A percentile compares a stretch with the other conserved stretches of the same genome.
Conservation (phyloP, 495 filamentous ascomycete genomes). For the Penicillium riverlandense region DNA sequence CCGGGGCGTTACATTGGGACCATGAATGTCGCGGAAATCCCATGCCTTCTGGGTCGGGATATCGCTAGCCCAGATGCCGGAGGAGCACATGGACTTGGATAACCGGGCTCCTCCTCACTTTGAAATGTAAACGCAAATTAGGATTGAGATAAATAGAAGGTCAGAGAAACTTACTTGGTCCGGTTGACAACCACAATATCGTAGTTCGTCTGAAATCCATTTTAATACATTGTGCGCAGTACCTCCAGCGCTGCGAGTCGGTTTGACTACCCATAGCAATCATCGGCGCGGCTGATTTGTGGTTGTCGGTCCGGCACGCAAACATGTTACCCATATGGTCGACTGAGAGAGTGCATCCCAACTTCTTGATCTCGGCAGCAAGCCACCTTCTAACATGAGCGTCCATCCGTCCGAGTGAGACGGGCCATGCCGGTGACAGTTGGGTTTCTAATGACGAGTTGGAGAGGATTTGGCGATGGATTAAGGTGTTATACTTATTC, state of each 20-base stretch:
- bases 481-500: conserved; percentile 12
- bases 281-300: conserved; percentile 26
- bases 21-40: conserved; percentile 43
- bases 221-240: conserved; percentile 57
- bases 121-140: conserved; percentile 5
- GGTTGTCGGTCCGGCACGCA: conserved; percentile 50
- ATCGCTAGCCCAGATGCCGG: conserved; percentile 64
- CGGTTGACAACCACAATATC: conserved; percentile 66
- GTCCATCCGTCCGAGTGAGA: conserved; percentile 60
- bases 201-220: conserved; percentile 53
- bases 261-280: conserved; percentile 43
- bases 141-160: conserved; percentile 2
- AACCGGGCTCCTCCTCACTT: conserved; percentile 69
- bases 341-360: conserved; percentile 53
- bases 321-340: conserved; percentile 71
- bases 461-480: not conserved
- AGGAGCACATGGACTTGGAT: conserved; percentile 65
- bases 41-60: conserved; percentile 56
- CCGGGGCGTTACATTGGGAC: conserved; percentile 44
- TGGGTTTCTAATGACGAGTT: conserved; percentile 4
- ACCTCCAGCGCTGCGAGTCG: conserved; percentile 62
- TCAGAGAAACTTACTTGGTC: conserved; percentile 47
- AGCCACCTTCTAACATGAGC: conserved; percentile 67
- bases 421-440: conserved; percentile 53
- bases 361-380: conserved; percentile 45